Conservation (phyloP, 2,329 filamentous ascomycete genomes). For the Paracamarosporium sp. region DNA sequence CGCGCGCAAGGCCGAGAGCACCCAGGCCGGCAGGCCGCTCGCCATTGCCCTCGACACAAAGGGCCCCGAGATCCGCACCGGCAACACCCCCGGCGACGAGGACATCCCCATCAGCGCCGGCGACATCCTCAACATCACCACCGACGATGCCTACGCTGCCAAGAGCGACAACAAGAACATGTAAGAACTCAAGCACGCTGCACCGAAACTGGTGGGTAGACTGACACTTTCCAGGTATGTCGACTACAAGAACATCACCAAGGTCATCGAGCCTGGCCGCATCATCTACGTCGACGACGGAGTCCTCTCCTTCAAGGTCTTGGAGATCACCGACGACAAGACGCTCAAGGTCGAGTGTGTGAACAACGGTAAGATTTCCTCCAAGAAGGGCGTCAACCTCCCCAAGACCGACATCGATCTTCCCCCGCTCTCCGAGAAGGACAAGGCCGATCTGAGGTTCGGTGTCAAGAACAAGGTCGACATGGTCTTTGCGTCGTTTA, state of each 20-base stretch:
- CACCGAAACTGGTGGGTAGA: not conserved
- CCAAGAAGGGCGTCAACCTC: constrained; percentile 98
- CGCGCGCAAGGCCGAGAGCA: constrained; percentile 82
- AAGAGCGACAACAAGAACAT: constrained; percentile 90
- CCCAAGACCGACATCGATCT: constrained; percentile 99
- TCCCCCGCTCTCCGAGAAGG: constrained; percentile 96
- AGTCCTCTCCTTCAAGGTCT: constrained; percentile 93
- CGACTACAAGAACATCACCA: constrained; percentile 99
- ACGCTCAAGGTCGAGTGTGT: constrained; percentile 85
- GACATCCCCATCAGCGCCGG: constrained; percentile 85
- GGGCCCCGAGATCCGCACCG: constrained; percentile 87
- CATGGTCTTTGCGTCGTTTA: constrained; percentile 99
- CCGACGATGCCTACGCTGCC: constrained; percentile 89
- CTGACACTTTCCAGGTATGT: constrained; percentile 70
- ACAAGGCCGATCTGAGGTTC: constrained; percentile 90
- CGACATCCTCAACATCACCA: constrained; percentile 91
- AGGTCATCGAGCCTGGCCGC: constrained; percentile 89
- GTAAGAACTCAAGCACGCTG: constrained; percentile 59
- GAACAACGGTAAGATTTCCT: constrained; percentile 99
- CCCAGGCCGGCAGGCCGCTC: constrained; percentile 80
- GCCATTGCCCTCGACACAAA: constrained; percentile 92
- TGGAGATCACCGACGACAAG: constrained; percentile 86
- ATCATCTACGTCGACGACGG: constrained; percentile 98
- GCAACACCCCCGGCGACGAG: constrained; percentile 72
- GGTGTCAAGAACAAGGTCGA: constrained; percentile 99